Evolutionary conservation across 345 rosid genomes (phyloP).

Genomic region (Acer saccharum): DNA sequence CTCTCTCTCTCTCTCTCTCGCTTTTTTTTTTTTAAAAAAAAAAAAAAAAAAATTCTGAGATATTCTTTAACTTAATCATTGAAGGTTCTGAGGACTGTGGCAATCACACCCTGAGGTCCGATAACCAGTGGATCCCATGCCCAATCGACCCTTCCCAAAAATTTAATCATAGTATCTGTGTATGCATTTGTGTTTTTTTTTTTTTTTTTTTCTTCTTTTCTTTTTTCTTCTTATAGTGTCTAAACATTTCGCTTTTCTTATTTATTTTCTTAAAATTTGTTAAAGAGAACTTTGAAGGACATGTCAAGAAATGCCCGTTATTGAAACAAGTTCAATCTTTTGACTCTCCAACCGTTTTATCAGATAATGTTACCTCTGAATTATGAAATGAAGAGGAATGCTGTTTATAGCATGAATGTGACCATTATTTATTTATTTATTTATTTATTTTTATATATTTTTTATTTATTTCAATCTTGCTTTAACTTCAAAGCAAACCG

Average conservation of each 20-base stretch:
- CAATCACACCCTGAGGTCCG: conserved; percentile 71
- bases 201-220: too few relatives aligned
- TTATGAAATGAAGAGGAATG: conserved; percentile 71
- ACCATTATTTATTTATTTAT: background rate
- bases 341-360: conserved; percentile 66
- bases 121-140: conserved; percentile 68
- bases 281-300: conserved; percentile 74
- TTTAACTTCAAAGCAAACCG: background rate
- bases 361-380: conserved; percentile 50
- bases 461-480: background rate
- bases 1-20: background rate
- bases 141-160: conserved; percentile 94
- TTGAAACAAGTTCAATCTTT: conserved; percentile 54
- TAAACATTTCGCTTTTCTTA: background rate
- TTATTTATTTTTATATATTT: too few relatives aligned
- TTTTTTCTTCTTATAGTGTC: background rate
- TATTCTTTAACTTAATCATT: background rate
- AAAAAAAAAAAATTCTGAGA: too few relatives aligned
- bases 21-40: background rate
- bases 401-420: conserved; percentile 56
- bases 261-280: conserved; percentile 31
- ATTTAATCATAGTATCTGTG: conserved; percentile 6
- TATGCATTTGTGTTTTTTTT: background rate
- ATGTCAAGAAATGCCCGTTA: conserved; percentile 76
- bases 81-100: conserved; percentile 71